Evolutionary conservation across 2,329 filamentous ascomycete species (phyloP), one percentile per base, ranked within the genome.

Genomic region (Lecanicillium sp.): DNA sequence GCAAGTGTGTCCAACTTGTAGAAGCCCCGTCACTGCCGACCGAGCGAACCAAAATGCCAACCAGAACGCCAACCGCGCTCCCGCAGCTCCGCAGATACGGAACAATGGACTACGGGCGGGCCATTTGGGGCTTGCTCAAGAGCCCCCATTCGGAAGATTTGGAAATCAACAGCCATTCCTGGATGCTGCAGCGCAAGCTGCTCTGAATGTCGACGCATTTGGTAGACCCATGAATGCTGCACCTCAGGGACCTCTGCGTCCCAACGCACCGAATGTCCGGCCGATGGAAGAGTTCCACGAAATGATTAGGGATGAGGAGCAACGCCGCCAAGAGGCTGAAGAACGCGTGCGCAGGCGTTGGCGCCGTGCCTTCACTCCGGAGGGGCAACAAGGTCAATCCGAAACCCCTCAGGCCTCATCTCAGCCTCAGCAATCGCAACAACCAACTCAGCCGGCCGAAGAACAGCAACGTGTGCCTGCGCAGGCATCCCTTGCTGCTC

Each of bases 1-100:
- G 65, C 93, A 98, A 68, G 90, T 95, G 27, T 98, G 93, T 63
- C 93, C 93, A 6, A 98, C 90, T 2, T 98, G 93, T 64, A 82
- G 93, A 57, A 80, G 87, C 43, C 84, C 91, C 14, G 93, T 95
- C 14, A 62, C 61, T 7, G 56, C 55, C 2, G 61, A 60, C 32
- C 62, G 61, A 29, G 52, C 52, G n/a, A 60, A 60, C 11, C 54
- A 55, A 4, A 54, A 48, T 0, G 58, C 61, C 51, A 51, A 55
- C 48, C 26, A 59, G 52, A n/a, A 55, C 48, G 17, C 56, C 19
- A 50, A 55, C 36, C 59, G 59, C 24, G 54, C 52, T 45, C 56
- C 47, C 44, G 58, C 51, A 10, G 37, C 29, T 11, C 37, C 45
- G 6, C 45, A 11, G 60, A 62, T 53, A 57, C 55, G 41, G 33